These are phyloP conservation scores for Penicillium paxilli DNA, from an alignment of 495 filamentous ascomycete genomes.

Conservation along the genomic window DNA sequence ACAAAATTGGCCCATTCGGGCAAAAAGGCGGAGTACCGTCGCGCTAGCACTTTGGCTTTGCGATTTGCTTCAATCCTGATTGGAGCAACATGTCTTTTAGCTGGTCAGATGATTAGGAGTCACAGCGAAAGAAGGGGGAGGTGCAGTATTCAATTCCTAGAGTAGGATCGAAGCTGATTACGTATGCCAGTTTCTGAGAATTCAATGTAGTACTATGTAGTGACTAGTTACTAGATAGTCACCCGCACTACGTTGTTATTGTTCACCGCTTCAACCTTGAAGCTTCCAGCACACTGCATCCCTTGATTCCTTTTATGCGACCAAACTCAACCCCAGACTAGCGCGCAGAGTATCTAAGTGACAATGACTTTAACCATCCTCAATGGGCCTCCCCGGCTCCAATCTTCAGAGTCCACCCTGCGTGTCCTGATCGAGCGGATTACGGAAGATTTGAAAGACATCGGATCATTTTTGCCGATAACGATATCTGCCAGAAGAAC, in stretches of 20 bases:
- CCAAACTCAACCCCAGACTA: neutral
- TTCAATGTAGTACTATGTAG: too few species aligned
- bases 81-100: neutral
- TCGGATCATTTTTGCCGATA: constrained; percentile 14
- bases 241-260: neutral
- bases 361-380: neutral
- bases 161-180: neutral
- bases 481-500: constrained; percentile 8
- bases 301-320: neutral
- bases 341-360: neutral
- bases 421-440: constrained; percentile 14
- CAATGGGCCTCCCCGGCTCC: neutral
- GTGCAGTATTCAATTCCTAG: neutral
- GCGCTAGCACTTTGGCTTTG: neutral
- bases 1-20: constrained; percentile 12
- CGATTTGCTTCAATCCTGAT: too few species aligned
- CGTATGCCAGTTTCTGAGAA: neutral
- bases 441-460: constrained; percentile 16
- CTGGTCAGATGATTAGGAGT: neutral
- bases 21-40: constrained; percentile 21
- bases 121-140: neutral
- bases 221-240: too few species aligned
- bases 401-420: neutral
- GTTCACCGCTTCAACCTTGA: neutral
- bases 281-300: too few species aligned